A percentile compares a stretch with the other conserved stretches of the same genome.
These are phyloP conservation scores for Coniochaeta sp. DNA, from an alignment of 2,329 filamentous ascomycete genomes.

Conservation along the genomic window DNA sequence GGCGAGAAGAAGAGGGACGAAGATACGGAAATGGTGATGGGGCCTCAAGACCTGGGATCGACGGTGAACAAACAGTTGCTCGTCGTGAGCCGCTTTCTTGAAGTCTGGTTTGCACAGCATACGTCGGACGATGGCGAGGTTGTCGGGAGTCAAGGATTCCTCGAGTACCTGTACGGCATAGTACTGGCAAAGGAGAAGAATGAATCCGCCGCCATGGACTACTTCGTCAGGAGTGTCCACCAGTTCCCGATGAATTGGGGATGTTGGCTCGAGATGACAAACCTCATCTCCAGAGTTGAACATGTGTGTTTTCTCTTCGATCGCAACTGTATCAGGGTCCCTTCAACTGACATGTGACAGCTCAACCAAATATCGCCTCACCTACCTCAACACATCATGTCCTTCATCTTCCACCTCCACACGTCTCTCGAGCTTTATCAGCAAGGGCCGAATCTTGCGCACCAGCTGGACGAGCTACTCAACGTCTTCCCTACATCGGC, in stretches of 20 bases:
- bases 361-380: slow-evolving; percentile 63
- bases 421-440: slow-evolving; percentile 90
- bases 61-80: slow-evolving; percentile 80
- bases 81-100: slow-evolving; percentile 65
- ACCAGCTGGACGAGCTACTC: slow-evolving; percentile 68
- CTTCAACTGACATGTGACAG: slow-evolving; percentile 33
- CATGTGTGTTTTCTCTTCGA: slow-evolving; percentile 50
- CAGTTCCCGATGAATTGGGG: slow-evolving; percentile 95
- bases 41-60: slow-evolving; percentile 79
- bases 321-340: background rate
- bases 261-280: slow-evolving; percentile 88
- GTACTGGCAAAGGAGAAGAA: slow-evolving; percentile 87
- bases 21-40: slow-evolving; percentile 94
- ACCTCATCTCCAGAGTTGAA: slow-evolving; percentile 69
- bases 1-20: slow-evolving; percentile 96
- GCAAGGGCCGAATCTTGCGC: slow-evolving; percentile 66
- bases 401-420: slow-evolving; percentile 88
- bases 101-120: slow-evolving; percentile 71
- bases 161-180: slow-evolving; percentile 89
- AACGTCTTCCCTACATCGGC: slow-evolving; percentile 80
- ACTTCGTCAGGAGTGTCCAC: slow-evolving; percentile 82
- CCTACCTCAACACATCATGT: slow-evolving; percentile 84
- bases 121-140: slow-evolving; percentile 50
- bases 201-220: slow-evolving; percentile 74
- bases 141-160: slow-evolving; percentile 73